Conservation (phyloP, 2,329 filamentous ascomycete genomes). For the Verticillium nubilum region DNA sequence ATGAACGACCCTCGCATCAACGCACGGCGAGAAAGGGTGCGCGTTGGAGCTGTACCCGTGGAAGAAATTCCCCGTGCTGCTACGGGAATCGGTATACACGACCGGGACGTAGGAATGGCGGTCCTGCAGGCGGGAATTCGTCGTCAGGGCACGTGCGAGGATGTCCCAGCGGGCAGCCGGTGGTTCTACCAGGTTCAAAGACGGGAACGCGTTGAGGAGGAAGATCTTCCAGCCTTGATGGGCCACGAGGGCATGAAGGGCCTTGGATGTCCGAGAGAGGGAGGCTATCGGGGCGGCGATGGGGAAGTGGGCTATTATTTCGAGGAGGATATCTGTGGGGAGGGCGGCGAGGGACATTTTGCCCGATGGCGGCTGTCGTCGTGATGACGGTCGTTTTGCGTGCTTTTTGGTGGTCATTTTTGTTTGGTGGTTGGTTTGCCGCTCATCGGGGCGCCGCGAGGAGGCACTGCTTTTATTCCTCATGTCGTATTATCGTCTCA, state of each 20-base stretch:
- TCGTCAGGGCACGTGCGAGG: slow-evolving; percentile 41
- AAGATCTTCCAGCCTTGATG: slow-evolving; percentile 45
- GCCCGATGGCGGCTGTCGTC: not conserved
- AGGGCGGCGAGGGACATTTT: slow-evolving; percentile 29
- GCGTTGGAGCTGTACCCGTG: slow-evolving; percentile 4
- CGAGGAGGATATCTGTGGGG: slow-evolving; percentile 44
- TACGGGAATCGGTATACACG: slow-evolving; percentile 19
- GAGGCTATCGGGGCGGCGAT: slow-evolving; percentile 41
- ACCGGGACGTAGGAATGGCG: slow-evolving; percentile 30
- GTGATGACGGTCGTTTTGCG: not conserved
- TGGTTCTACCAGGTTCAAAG: slow-evolving; percentile 18
- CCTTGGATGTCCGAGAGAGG: slow-evolving; percentile 32
- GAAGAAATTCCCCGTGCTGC: slow-evolving; percentile 12
- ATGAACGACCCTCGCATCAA: slow-evolving; percentile 36
- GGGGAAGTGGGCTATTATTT: slow-evolving; percentile 40
- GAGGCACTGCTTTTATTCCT: too few species aligned
- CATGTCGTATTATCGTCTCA: too few species aligned
- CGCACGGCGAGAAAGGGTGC: slow-evolving; percentile 35
- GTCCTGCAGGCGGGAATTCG: slow-evolving; percentile 49
- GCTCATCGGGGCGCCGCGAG: too few species aligned
- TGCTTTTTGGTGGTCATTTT: not conserved
- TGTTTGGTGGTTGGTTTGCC: too few species aligned
- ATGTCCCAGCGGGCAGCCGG: slow-evolving; percentile 24
- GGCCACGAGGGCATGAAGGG: slow-evolving; percentile 29
- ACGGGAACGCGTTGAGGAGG: slow-evolving; percentile 35